Evolutionary conservation across 1,284 basidiomycete genomes (phyloP).

Genomic region (Puccinia novopanici): DNA sequence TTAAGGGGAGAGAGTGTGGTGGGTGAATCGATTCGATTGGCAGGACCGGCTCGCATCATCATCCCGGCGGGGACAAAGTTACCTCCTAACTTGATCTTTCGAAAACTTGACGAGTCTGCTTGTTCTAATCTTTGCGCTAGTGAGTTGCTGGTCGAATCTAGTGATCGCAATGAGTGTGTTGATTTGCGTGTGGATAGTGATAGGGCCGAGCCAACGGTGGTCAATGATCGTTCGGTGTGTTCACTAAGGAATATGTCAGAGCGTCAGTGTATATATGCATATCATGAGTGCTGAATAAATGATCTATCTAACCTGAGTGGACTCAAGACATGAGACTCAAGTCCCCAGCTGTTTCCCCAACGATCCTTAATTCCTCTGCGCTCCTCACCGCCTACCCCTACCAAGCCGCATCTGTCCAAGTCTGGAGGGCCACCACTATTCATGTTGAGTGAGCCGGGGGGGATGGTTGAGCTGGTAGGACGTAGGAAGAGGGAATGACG

Average conservation of each 20-base stretch:
- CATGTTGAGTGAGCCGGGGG: neutral
- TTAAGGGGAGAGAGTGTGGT: constrained; percentile 10
- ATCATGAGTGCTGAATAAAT: neutral
- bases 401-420: constrained; percentile 2
- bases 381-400: constrained; percentile 42
- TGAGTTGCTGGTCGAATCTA: constrained; percentile 36
- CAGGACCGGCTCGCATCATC: constrained; percentile 13
- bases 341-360: constrained; percentile 48
- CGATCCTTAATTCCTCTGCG: constrained; percentile 45
- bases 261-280: neutral
- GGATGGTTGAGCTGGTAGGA: neutral
- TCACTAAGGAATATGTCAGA: constrained; percentile 26
- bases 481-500: constrained; percentile 30
- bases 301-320: constrained; percentile 39
- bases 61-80: neutral
- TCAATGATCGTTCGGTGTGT: constrained; percentile 42
- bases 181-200: constrained; percentile 38
- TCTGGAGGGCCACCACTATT: constrained; percentile 17
- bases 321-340: constrained; percentile 45
- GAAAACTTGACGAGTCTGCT: constrained; percentile 16
- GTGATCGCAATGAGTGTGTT: constrained; percentile 35
- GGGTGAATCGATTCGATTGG: constrained; percentile 33
- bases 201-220: constrained; percentile 31
- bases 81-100: constrained; percentile 19
- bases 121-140: constrained; percentile 32